Evolutionary conservation across 257 asterid species (phyloP).

Genomic region (Solanum pimpinellifolium): DNA sequence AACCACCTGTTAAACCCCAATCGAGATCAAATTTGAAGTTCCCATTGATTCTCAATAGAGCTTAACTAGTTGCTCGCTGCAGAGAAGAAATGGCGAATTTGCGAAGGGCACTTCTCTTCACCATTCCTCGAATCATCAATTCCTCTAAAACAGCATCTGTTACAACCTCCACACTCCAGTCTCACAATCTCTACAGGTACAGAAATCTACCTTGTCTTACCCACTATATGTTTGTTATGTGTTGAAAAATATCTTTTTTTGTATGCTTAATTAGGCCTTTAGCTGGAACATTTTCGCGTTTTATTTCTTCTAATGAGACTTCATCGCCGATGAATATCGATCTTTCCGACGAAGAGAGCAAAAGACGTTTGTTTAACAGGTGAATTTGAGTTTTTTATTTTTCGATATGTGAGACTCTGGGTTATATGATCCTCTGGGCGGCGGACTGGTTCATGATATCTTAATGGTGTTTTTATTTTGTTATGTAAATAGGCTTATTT

Average conservation of each 20-base stretch:
- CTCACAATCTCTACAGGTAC: conserved; percentile 26
- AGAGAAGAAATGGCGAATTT: conserved; percentile 34
- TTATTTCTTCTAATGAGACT: conserved; percentile 30
- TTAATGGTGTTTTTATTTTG: not conserved
- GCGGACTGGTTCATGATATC: not conserved
- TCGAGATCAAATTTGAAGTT: not conserved
- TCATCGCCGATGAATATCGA: conserved; percentile 27
- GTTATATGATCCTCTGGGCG: not conserved
- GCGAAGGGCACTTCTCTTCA: conserved; percentile 35
- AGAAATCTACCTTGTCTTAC: not conserved
- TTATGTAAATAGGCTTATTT: conserved; percentile 41
- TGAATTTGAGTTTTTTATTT: not conserved
- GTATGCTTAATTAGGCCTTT: conserved; percentile 36
- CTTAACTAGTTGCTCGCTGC: not conserved
- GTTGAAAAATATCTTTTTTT: not conserved
- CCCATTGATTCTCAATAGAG: not conserved
- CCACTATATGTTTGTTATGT: not conserved
- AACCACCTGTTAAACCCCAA: not conserved
- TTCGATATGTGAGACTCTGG: not conserved
- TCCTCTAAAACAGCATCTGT: conserved; percentile 15
- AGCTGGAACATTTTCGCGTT: conserved; percentile 30
- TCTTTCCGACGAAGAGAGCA: conserved; percentile 62
- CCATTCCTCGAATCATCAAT: conserved; percentile 44
- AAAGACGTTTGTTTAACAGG: conserved; percentile 76
- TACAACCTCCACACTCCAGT: conserved; percentile 8